Evolutionary conservation across 2,329 filamentous ascomycete genomes (phyloP).

Genomic region (Penicillium sp.): DNA sequence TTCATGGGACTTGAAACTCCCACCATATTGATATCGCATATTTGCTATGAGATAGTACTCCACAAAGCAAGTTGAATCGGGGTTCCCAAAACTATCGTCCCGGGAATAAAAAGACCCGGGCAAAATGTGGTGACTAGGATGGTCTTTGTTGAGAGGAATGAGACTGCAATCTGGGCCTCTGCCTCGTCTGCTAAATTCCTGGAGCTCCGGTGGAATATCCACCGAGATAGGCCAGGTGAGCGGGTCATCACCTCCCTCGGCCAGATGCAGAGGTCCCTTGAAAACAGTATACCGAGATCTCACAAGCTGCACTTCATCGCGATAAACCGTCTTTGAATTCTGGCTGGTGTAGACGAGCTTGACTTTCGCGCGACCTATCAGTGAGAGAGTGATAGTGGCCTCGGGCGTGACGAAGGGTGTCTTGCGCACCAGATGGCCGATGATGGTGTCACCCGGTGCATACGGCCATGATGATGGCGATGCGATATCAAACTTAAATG

Average conservation of each 20-base stretch:
- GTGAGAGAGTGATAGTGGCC: background rate
- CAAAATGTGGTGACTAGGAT: background rate
- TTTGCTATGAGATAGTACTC: slow-evolving; percentile 42
- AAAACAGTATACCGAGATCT: background rate
- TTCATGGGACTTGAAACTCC: background rate
- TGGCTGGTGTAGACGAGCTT: background rate
- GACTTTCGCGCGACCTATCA: slow-evolving; percentile 3
- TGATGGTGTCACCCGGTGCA: slow-evolving; percentile 5
- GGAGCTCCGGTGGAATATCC: background rate
- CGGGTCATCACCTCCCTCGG: background rate
- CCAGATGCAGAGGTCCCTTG: background rate
- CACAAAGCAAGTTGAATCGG: slow-evolving; percentile 29
- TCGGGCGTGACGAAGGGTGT: slow-evolving; percentile 1
- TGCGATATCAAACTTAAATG: slow-evolving; percentile 4
- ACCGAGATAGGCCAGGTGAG: background rate
- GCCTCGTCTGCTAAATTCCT: background rate
- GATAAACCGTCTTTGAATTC: background rate
- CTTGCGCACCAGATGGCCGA: slow-evolving; percentile 2
- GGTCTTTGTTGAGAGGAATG: background rate
- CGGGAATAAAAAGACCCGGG: background rate
- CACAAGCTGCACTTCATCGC: background rate
- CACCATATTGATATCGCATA: slow-evolving; percentile 15
- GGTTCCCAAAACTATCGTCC: background rate
- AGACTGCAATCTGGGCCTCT: background rate
- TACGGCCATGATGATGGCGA: slow-evolving; percentile 2